phyloP scores from a whole-genome alignment of 139 green algal genomes.

The Marvania coccoides region DNA sequence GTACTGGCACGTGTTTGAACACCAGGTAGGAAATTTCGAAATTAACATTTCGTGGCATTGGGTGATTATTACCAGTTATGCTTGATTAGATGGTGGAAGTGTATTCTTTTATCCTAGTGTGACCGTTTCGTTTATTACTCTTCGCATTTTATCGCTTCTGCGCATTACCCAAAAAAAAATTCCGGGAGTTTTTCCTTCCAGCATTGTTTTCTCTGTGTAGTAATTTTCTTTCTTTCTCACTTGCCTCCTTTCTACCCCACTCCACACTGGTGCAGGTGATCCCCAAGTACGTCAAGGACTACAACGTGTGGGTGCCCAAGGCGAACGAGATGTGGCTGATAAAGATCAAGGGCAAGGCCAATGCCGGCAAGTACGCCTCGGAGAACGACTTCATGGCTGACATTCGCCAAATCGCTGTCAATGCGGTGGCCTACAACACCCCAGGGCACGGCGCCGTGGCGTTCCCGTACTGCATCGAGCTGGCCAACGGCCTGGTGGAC shows the following conservation, averaged over 20 bases:
- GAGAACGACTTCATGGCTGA: slow-evolving; percentile 32
- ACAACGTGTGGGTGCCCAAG: slow-evolving; percentile 33
- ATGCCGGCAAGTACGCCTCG: slow-evolving; percentile 18
- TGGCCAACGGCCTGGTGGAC: not conserved
- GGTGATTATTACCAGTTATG: too few relatives aligned
- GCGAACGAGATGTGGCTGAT: slow-evolving; percentile 41
- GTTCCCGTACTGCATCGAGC: not conserved
- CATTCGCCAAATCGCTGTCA: slow-evolving; percentile 25
- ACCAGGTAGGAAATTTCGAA: too few relatives aligned
- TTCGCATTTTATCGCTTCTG: not conserved
- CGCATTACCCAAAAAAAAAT: not conserved
- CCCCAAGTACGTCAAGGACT: slow-evolving; percentile 22
- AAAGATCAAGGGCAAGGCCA: slow-evolving; percentile 34
- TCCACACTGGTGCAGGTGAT: not conserved
- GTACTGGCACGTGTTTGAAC: slow-evolving; percentile 10
- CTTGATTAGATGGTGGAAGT: too few relatives aligned
- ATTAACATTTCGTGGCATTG: too few relatives aligned
- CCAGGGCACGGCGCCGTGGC: not conserved
- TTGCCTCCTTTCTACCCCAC: too few relatives aligned
- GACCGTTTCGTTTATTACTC: too few relatives aligned
- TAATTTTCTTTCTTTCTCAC: not conserved
- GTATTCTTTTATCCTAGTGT: too few relatives aligned
- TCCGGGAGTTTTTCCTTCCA: not conserved
- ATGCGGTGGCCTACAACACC: slow-evolving; percentile 41
- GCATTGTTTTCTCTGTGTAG: not conserved